Evolutionary conservation across 2,329 filamentous ascomycete species (phyloP).

Genomic region (Pochonia chlamydosporia): DNA sequence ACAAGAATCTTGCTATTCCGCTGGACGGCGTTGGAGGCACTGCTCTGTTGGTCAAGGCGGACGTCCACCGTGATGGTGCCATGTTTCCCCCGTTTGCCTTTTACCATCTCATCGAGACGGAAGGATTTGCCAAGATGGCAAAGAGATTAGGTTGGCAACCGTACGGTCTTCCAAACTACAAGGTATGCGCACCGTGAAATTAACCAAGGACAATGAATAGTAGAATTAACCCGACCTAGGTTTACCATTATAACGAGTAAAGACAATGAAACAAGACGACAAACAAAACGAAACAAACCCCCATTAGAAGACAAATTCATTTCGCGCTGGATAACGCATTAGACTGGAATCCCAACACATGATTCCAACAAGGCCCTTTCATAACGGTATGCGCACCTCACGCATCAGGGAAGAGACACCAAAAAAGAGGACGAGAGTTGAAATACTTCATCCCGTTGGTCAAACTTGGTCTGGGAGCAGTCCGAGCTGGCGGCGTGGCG

Average conservation of each 20-base stretch:
- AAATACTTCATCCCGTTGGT: neutral
- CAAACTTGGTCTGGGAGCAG: neutral
- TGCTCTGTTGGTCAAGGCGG: constrained; percentile 87
- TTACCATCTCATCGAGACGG: constrained; percentile 95
- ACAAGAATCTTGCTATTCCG: constrained; percentile 58
- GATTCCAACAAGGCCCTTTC: neutral
- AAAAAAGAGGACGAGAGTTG: neutral
- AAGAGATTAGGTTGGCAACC: constrained; percentile 78
- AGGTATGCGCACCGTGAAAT: constrained; percentile 51
- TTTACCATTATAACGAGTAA: constrained; percentile 88
- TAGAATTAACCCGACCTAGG: constrained; percentile 38
- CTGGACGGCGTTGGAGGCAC: constrained; percentile 94
- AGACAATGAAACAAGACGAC: constrained; percentile 6
- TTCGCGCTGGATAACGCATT: neutral
- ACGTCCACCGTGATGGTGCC: constrained; percentile 93
- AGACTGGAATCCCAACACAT: neutral
- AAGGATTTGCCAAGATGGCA: constrained; percentile 98
- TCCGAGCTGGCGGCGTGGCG: constrained; percentile 2
- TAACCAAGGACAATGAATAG: too few relatives aligned
- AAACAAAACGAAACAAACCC: neutral
- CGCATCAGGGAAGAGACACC: neutral
- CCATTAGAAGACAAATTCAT: neutral
- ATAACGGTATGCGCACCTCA: neutral
- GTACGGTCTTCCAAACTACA: constrained; percentile 92
- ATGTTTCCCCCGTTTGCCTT: constrained; percentile 98